Evolutionary conservation across 78 protist species (phyloP).

Genomic region (Chrysochromulina tobinii): DNA sequence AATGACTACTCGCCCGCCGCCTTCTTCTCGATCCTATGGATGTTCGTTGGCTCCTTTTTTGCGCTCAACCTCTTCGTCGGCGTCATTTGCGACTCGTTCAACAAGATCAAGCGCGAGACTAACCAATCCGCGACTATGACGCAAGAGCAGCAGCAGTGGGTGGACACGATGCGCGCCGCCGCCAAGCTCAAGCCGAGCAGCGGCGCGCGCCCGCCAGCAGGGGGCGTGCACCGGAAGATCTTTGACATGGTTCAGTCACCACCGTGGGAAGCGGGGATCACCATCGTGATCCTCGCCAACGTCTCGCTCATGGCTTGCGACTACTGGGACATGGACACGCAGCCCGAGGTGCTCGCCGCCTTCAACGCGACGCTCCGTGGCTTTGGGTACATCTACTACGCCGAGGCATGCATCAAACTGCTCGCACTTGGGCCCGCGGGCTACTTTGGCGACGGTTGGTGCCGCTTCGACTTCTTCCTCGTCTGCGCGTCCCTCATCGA

Average conservation of each 20-base stretch:
- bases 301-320: neutral
- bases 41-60: neutral
- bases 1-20: neutral
- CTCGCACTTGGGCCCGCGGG: neutral
- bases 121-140: neutral
- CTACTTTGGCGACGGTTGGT: neutral
- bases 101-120: too few species aligned
- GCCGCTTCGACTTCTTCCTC: neutral
- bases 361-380: too few species aligned
- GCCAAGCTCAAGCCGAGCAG: too few species aligned
- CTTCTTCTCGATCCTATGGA: neutral
- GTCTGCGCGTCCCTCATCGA: neutral
- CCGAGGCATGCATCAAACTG: neutral
- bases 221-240: neutral
- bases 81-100: neutral
- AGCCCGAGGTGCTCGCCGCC: too few species aligned
- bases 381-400: neutral
- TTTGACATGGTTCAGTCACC: neutral
- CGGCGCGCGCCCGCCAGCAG: too few species aligned
- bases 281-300: neutral
- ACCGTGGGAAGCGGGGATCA: neutral
- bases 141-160: constrained; percentile 24
- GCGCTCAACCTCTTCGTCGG: constrained; percentile 5
- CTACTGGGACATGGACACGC: neutral
- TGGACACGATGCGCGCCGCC: neutral